A percentile compares a stretch with the other conserved stretches of the same genome.
These are phyloP conservation scores for Pulveroboletus sp. DNA, from an alignment of 768 basidiomycete species.

Conservation along the genomic window DNA sequence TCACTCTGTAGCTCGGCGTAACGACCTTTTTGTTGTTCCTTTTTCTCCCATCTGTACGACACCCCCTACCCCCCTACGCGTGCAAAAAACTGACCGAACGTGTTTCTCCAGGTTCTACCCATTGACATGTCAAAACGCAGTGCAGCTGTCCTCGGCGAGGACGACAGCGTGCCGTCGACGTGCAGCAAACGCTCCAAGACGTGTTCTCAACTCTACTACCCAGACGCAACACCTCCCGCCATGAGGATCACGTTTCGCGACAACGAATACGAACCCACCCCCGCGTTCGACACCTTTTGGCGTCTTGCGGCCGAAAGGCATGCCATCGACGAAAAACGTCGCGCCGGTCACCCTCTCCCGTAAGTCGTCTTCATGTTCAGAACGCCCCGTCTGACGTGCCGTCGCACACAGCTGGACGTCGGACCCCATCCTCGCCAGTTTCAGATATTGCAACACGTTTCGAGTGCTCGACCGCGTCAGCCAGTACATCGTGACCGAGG, in stretches of 20 bases:
- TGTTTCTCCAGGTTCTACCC: not conserved
- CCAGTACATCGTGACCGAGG: constrained; percentile 65
- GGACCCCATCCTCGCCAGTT: constrained; percentile 51
- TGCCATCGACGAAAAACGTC: constrained; percentile 51
- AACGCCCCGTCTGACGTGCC: constrained; percentile 13
- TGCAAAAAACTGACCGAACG: not conserved
- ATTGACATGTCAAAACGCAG: constrained; percentile 21
- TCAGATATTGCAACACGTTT: constrained; percentile 71
- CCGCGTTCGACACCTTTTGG: constrained; percentile 62
- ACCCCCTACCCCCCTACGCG: too few species aligned
- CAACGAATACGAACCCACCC: constrained; percentile 40
- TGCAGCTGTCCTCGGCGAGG: constrained; percentile 6
- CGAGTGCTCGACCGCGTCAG: constrained; percentile 68
- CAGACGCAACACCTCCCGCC: constrained; percentile 16
- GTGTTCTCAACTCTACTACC: constrained; percentile 17
- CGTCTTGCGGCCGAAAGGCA: constrained; percentile 54
- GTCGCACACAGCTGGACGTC: constrained; percentile 57
- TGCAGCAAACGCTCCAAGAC: constrained; percentile 25
- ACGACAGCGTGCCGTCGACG: constrained; percentile 8
- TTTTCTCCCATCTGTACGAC: not conserved
- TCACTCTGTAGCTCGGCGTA: not conserved
- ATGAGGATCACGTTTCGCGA: constrained; percentile 35
- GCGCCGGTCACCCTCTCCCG: constrained; percentile 48
- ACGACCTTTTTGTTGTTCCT: not conserved
- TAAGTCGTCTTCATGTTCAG: constrained; percentile 32